Percentiles rank a stretch among this genome's conserved stretches.
phyloP scores from a whole-genome alignment of 148 eudicot genomes.

The Spergularia bocconei region DNA sequence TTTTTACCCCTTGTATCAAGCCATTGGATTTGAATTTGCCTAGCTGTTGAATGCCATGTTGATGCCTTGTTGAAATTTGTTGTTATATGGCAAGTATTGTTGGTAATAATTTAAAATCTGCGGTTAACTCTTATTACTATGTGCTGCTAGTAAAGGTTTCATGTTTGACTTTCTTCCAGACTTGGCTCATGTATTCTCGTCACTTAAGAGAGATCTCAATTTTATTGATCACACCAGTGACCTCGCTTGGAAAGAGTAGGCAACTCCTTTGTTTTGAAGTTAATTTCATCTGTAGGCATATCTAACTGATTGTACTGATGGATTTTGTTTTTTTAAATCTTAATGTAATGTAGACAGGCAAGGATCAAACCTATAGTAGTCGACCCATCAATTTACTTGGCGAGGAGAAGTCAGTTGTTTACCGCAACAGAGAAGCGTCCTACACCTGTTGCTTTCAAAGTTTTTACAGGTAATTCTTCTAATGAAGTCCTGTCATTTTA shows the following conservation, averaged over 20 bases:
- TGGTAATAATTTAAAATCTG: background rate
- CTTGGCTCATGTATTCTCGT: slow-evolving; percentile 74
- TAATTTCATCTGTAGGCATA: background rate
- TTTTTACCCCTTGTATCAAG: too few relatives aligned
- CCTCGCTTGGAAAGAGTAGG: slow-evolving; percentile 97
- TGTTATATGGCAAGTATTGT: background rate
- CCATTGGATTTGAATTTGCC: too few relatives aligned
- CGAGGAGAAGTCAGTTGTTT: slow-evolving; percentile 77
- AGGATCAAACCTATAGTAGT: slow-evolving; percentile 79
- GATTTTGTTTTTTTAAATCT: background rate
- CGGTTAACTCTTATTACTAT: background rate
- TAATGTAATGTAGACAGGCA: slow-evolving; percentile 44
- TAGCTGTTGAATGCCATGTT: too few relatives aligned
- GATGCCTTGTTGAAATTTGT: background rate
- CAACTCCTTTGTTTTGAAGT: slow-evolving; percentile 26
- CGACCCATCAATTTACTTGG: slow-evolving; percentile 86
- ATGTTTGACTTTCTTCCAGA: slow-evolving; percentile 45
- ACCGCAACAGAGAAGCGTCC: slow-evolving; percentile 75
- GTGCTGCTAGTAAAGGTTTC: slow-evolving; percentile 13
- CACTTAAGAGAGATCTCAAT: slow-evolving; percentile 71
- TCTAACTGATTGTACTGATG: background rate
- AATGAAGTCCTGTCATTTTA: background rate
- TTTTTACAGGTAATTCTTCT: slow-evolving; percentile 71
- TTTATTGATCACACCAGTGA: slow-evolving; percentile 92
- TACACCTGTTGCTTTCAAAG: slow-evolving; percentile 71